phyloP scores from a whole-genome alignment of 306 rosid genomes.

The Citrullus mucosospermus region DNA sequence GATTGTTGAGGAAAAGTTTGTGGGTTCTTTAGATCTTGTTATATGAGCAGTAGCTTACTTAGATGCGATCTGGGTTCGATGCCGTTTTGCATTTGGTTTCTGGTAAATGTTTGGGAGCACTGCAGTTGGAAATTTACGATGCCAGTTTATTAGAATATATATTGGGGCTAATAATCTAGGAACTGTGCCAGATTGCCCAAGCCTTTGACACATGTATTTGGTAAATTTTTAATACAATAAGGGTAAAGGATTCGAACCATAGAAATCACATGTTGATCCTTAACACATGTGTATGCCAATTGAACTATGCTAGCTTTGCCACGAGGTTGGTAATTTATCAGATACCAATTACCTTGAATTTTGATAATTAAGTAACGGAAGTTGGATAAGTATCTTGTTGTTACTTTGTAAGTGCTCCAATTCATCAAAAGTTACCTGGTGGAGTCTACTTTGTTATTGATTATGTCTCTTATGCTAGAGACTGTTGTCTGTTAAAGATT shows the following conservation, averaged over 20 bases:
- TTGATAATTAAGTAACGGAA: background rate
- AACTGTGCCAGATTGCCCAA: background rate
- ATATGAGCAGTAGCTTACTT: constrained; percentile 3
- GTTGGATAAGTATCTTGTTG: background rate
- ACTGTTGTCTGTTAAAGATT: background rate
- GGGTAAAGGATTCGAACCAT: no score
- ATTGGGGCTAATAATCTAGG: background rate
- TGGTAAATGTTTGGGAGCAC: constrained; percentile 13
- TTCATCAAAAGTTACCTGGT: background rate
- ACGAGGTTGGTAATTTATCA: background rate
- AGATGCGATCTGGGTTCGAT: constrained; percentile 11
- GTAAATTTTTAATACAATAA: background rate
- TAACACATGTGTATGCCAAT: no score
- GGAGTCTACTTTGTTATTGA: background rate
- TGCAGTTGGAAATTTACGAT: background rate
- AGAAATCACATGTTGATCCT: no score
- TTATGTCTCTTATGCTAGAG: background rate
- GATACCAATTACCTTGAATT: background rate
- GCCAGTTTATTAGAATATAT: background rate
- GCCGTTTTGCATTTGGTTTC: constrained; percentile 13
- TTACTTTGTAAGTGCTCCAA: background rate
- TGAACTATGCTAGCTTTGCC: background rate
- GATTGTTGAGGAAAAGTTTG: background rate
- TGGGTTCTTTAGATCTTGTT: constrained; percentile 10
- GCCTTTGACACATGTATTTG: background rate